Percentiles rank a stretch among this genome's conserved stretches.
These are phyloP conservation scores for Pythium phragmiticola DNA, from an alignment of 352 stramenopile species.

Conservation along the genomic window DNA sequence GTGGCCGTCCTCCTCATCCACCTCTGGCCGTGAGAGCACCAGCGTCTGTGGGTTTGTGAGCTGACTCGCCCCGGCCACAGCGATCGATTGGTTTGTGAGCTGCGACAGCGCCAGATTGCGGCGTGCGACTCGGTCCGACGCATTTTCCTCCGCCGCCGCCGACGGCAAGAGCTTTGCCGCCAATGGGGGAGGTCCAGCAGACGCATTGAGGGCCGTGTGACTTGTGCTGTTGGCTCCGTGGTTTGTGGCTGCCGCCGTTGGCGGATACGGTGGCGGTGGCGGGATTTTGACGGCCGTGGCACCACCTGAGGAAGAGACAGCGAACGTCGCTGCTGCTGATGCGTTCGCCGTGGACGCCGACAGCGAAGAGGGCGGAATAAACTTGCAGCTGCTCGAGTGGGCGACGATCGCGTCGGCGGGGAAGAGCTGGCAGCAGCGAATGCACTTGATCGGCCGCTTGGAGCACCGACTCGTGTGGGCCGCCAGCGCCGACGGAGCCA, in stretches of 20 bases:
- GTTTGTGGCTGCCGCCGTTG: constrained; percentile 12
- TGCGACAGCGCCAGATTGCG: constrained; percentile 63
- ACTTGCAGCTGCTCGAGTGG: constrained; percentile 73
- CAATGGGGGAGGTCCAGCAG: background rate
- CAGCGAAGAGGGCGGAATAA: constrained; percentile 27
- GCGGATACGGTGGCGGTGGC: constrained; percentile 48
- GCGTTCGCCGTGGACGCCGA: background rate
- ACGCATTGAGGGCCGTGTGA: background rate
- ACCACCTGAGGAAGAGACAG: background rate
- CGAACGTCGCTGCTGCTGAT: background rate
- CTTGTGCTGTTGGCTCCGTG: background rate
- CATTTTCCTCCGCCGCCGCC: constrained; percentile 16
- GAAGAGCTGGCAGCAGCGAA: constrained; percentile 77
- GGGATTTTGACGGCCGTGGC: constrained; percentile 34
- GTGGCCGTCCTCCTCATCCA: constrained; percentile 29
- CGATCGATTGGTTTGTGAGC: constrained; percentile 34
- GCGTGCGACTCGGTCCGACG: constrained; percentile 41
- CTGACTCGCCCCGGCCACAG: background rate
- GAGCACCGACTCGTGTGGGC: constrained; percentile 57
- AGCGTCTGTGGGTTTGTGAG: background rate
- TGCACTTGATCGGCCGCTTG: constrained; percentile 82
- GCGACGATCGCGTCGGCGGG: constrained; percentile 69
- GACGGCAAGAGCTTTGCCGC: background rate
- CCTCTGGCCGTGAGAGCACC: constrained; percentile 10
- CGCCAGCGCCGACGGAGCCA: constrained; percentile 44